These are phyloP conservation scores for Scedosporium boydii DNA, from an alignment of 2,329 filamentous ascomycete genomes.

Conservation along the genomic window DNA sequence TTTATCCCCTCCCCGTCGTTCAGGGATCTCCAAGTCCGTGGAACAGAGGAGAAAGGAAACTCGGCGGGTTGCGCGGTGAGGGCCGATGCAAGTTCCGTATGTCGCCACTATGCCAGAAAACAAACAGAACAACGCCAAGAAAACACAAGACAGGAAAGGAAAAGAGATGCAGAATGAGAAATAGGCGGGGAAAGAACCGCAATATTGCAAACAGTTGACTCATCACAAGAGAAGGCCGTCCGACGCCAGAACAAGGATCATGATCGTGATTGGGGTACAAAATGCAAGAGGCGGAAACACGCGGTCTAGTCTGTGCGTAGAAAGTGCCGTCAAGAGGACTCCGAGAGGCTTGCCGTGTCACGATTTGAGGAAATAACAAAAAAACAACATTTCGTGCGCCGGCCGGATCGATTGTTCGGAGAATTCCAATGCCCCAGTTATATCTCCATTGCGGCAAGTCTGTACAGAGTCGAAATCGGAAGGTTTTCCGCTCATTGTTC, in stretches of 20 bases:
- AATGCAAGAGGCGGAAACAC: neutral
- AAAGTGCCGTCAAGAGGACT: conserved; percentile 1
- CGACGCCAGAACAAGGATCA: conserved; percentile 7
- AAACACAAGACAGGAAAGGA: conserved; percentile 13
- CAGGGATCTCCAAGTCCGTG: neutral
- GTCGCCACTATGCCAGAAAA: conserved; percentile 2
- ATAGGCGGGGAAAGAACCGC: conserved; percentile 3
- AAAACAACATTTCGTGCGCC: conserved; percentile 15
- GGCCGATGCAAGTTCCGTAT: neutral
- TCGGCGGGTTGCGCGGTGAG: neutral
- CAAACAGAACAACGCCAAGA: conserved; percentile 17
- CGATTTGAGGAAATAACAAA: conserved; percentile 9
- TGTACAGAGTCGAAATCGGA: neutral
- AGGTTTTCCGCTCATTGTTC: neutral
- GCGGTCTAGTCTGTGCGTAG: neutral
- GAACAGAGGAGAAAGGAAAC: neutral
- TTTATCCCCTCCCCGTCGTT: too few species aligned
- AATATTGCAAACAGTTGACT: conserved; percentile 2
- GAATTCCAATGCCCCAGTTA: neutral
- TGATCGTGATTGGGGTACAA: conserved; percentile 3
- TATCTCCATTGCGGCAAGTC: neutral
- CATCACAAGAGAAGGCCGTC: conserved; percentile 1
- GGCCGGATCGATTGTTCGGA: neutral
- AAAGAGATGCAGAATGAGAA: conserved; percentile 8
- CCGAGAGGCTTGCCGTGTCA: neutral